Base-by-base conservation (phyloP, 768 basidiomycete genomes). In the Leucosporidium yakuticum region DNA sequence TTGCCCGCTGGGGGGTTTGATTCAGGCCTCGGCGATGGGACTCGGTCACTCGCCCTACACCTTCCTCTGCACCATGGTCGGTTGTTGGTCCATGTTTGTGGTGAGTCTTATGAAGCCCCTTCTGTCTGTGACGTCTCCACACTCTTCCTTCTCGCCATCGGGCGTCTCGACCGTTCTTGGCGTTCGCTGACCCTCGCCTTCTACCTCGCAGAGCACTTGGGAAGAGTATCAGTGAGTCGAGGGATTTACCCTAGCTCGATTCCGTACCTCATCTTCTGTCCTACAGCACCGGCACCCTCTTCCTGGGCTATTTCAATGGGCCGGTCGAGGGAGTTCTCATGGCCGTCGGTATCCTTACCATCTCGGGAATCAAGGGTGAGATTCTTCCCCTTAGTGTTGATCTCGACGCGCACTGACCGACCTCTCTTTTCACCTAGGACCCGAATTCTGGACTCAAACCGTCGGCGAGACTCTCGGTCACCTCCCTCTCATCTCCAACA, bases 1-100 rank as follows among this genome's bases (percentile, higher is more conserved):
- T 54, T 67, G 65, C n/a, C 64, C 70, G 9, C 63, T 72, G 3
- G 51, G 64, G 27, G 70, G 64, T 0, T 48, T 72, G 29, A 66
- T 72, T 19, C 67, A 66, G 19, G 67, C 64, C 4, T 32, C 53
- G 8, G 68, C 70, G 9, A 47, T 72, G 32, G 67, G 58, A 0
- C 63, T 69, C 31, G 70, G 70, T 23, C 61, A 62, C 21, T 66
- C 67, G 32, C 36, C 62, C 7, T 65, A 60, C 44, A 51, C 67
- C 19, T 55, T 72, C 4, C 50, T 72, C 5, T 66, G 64, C 62
- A 36, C 69, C n/a, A 53, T 69, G 25, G 48, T 72, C 15, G 53
- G 59, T 1, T 72, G 70, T 49, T 71, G 65, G 69, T 56, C 57
- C 59, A 71, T 71, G 69, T 67, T 32, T 17, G 50, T 63, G 11